Base-by-base conservation (phyloP, 2,329 filamentous ascomycete species). In the Paraconiothyrium sp. region DNA sequence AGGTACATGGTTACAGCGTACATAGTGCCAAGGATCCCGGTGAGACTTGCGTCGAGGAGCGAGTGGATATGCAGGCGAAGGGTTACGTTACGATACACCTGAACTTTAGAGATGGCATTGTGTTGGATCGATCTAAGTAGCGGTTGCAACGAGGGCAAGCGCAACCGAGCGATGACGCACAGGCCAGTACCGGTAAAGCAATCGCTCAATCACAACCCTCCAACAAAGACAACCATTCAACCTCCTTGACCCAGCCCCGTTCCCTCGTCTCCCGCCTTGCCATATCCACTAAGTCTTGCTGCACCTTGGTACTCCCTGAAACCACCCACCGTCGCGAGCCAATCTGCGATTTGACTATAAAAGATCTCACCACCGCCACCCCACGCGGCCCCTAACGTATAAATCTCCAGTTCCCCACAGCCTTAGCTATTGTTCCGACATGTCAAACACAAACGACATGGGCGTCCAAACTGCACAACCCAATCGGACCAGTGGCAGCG, bases 401-500 rank as follows among this genome's bases (percentile, higher is more conserved):
- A 54, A 54, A 22, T 14, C 35, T 4, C 22, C 22, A 20, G 1
- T 43, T 60, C 48, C 61, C 66, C 58, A 52, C 11, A 16, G 16
- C 57, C 16, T 16, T 24, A 13, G 43, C 9, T 94, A 71, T 97
- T 97, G 78, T 93, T 80, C 97, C 32, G 97, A 92, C 73, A 98
- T 95, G 72, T 61, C 72, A n/a, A 66, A 64, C 54, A 50, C 69
- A 55, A 66, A 58, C 61, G 69, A 51, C 50, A 74, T 75, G 72
- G 61, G 67, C 34, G 59, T 61, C 22, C 63, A 67, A 43, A 68
- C 69, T 16, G 63, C 69, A 39, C 67, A 46, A 22, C 20, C 20
- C n/a, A 46, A 22, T 24, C 43, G 20, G n/a, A 46, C 69, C 14
- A 54, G 69, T 13, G 54, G 60, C 46, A 46, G 43, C 43, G 20